Conservation (phyloP, 148 eudicot genomes). For the Nepenthes gracilis region DNA sequence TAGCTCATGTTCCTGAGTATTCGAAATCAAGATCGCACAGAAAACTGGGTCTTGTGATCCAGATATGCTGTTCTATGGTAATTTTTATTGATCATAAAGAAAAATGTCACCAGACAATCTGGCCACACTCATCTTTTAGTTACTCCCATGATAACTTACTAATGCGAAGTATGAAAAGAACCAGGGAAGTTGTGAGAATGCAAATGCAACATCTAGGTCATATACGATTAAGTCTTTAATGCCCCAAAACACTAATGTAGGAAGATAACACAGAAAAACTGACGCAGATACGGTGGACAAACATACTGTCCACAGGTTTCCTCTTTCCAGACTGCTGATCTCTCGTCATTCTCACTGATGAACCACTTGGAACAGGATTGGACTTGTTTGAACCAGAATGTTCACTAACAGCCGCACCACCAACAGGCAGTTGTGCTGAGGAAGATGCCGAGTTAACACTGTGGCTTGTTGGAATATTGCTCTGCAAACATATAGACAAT, state of each 20-base stretch:
- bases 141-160: too few relatives aligned
- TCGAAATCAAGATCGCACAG: too few relatives aligned
- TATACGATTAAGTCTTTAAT: too few relatives aligned
- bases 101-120: too few relatives aligned
- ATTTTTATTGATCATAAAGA: too few relatives aligned
- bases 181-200: not conserved
- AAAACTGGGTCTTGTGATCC: too few relatives aligned
- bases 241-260: too few relatives aligned
- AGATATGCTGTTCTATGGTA: too few relatives aligned
- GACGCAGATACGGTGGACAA: not conserved
- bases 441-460: constrained; percentile 24
- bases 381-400: constrained; percentile 57
- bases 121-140: too few relatives aligned
- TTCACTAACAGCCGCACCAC: constrained; percentile 47
- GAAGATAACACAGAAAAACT: not conserved
- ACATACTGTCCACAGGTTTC: constrained; percentile 63
- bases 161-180: too few relatives aligned
- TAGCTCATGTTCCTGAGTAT: too few relatives aligned
- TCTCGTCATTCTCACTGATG: constrained; percentile 41
- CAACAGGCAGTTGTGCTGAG: constrained; percentile 25
- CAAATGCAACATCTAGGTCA: constrained; percentile 5
- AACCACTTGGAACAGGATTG: constrained; percentile 37
- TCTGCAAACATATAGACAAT: constrained; percentile 76
- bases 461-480: constrained; percentile 48
- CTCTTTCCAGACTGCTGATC: constrained; percentile 60